A percentile compares a stretch with the other conserved stretches of the same genome.
Conservation (phyloP, 805 yeast species). For the Komagataella phaffii region DNA sequence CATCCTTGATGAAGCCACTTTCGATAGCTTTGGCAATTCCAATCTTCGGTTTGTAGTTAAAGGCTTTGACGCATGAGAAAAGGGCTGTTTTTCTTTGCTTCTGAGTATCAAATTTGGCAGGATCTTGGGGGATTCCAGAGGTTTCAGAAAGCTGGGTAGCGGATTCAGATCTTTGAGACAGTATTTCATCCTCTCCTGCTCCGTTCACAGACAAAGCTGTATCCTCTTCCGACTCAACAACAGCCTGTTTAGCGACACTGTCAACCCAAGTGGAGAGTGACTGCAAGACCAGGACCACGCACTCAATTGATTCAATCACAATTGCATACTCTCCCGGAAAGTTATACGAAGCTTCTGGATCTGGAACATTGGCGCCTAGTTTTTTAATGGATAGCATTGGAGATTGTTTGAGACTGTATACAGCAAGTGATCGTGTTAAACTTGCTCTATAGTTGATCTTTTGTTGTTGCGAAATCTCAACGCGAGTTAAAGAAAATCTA, state of each 20-base stretch:
- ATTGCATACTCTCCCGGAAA: conserved; percentile 77
- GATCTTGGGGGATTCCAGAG: conserved; percentile 23
- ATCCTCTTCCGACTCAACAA: neutral
- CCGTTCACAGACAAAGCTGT: conserved; percentile 4
- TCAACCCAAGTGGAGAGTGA: conserved; percentile 65
- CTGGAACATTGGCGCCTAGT: conserved; percentile 38
- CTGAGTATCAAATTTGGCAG: conserved; percentile 71
- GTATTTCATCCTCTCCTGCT: conserved; percentile 2
- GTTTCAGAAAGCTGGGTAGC: conserved; percentile 6
- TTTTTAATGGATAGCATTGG: conserved; percentile 67
- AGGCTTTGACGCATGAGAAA: conserved; percentile 62
- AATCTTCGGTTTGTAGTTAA: conserved; percentile 74
- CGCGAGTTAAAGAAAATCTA: conserved; percentile 53
- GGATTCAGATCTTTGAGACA: conserved; percentile 12
- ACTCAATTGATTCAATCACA: conserved; percentile 68
- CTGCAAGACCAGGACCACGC: conserved; percentile 69
- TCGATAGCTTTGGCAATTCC: conserved; percentile 56
- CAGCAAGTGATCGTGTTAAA: conserved; percentile 44
- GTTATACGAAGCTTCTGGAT: conserved; percentile 34
- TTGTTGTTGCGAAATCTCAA: conserved; percentile 61
- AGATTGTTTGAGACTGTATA: conserved; percentile 59
- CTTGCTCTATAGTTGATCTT: conserved; percentile 39
- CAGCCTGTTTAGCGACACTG: neutral
- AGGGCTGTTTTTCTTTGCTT: conserved; percentile 77
- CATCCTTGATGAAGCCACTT: conserved; percentile 47